Evolutionary conservation across 306 rosid genomes (phyloP), one percentile per base, ranked within the genome.

Genomic region (Morella rubra): DNA sequence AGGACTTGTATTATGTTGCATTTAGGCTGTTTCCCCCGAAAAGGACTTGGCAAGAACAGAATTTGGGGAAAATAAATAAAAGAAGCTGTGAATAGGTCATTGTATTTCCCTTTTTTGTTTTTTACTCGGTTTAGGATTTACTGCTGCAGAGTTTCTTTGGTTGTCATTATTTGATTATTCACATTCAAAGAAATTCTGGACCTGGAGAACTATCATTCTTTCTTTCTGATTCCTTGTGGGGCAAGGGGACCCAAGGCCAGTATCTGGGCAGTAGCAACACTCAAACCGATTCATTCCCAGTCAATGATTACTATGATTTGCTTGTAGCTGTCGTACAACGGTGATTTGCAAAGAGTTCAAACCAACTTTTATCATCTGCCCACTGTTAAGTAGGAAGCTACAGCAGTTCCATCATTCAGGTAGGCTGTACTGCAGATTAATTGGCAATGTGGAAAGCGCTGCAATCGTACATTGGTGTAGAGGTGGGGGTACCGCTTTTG

Each of bases 401-500:
- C 66, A 8, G 32, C 46, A 50, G 70, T 52, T 76, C 41, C 41
- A 11, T 20, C 13, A 69, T 24, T 54, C 66, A 66, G 15, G 54
- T 77, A 32, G 66, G 79, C 44, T 80, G 37, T n/a, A 42, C 76
- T 56, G 70, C 79, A 18, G n/a, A n/a, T n/a, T n/a, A n/a, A n/a
- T n/a, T n/a, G n/a, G n/a, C n/a, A n/a, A n/a, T n/a, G n/a, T n/a
- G n/a, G n/a, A n/a, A n/a, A n/a, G n/a, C n/a, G n/a, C n/a, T n/a
- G n/a, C n/a, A n/a, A n/a, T n/a, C n/a, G n/a, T n/a, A n/a, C n/a
- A n/a, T n/a, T n/a, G n/a, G n/a, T n/a, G n/a, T n/a, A n/a, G n/a
- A n/a, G n/a, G n/a, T n/a, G n/a, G n/a, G n/a, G n/a, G 37, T 56
- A 58, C 79, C 73, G 89, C 90, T 50, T 51, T 70, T 22, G 24